A percentile compares a stretch with the other conserved stretches of the same genome.
Conservation (phyloP, 176 grass and related monocot species). For the Lolium perenne region DNA sequence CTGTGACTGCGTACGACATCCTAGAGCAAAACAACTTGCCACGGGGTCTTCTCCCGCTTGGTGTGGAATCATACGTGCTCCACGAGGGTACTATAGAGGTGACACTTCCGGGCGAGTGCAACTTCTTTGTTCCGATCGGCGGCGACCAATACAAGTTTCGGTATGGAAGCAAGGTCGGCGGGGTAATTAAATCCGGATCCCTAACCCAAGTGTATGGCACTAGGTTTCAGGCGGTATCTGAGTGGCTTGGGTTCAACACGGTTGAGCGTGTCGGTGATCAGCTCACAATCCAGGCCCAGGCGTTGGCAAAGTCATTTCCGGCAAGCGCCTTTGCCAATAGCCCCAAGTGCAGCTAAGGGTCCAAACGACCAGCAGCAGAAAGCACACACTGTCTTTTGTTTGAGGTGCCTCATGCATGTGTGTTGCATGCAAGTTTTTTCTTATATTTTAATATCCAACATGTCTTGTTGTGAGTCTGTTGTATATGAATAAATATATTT, state of each 20-base stretch:
- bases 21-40: constrained; percentile 24
- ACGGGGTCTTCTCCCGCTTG: not conserved
- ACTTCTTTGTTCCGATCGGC: not conserved
- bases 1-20: not conserved
- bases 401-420: not conserved
- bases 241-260: not conserved
- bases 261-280: not conserved
- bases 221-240: not conserved
- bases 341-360: not conserved
- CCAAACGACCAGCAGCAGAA: not conserved
- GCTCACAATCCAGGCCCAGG: not conserved
- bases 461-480: no score
- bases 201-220: not conserved
- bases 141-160: constrained; percentile 8
- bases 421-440: no score
- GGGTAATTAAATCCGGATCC: constrained; percentile 6
- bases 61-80: not conserved
- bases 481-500: no score
- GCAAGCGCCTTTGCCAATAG: not conserved
- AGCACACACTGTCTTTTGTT: not conserved
- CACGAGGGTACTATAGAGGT: not conserved
- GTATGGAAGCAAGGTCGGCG: not conserved
- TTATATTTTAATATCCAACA: no score
- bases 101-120: not conserved
- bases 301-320: not conserved